Evolutionary conservation across 371 early-diverging fungal species (phyloP).

Genomic region (Parasitella parasitica): DNA sequence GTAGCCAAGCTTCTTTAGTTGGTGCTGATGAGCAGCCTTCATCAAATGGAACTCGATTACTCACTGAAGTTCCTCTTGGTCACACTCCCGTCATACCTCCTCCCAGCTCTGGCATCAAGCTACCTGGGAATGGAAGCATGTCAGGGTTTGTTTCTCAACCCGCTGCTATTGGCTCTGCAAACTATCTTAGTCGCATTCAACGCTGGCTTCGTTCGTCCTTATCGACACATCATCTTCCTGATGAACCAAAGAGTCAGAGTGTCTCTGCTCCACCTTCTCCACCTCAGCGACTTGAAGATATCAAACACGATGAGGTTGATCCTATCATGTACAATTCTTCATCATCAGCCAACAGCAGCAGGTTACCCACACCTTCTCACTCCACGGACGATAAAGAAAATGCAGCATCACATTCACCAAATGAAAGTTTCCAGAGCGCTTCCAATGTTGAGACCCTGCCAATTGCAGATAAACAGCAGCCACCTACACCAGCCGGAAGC

Average conservation of each 20-base stretch:
- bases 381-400: conserved; percentile 10
- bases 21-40: conserved; percentile 9
- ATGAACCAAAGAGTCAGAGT: neutral
- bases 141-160: conserved; percentile 33
- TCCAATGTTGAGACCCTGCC: neutral
- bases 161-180: conserved; percentile 33
- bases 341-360: neutral
- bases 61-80: conserved; percentile 22
- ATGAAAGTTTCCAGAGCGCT: conserved; percentile 1
- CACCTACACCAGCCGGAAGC: conserved; percentile 3
- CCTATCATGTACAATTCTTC: neutral
- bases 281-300: conserved; percentile 11
- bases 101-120: conserved; percentile 1
- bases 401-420: neutral
- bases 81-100: conserved; percentile 12
- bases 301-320: conserved; percentile 11
- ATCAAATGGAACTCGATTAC: conserved; percentile 5
- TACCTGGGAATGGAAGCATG: conserved; percentile 8
- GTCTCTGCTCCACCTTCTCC: conserved; percentile 15
- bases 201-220: conserved; percentile 48
- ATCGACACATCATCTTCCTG: conserved; percentile 36
- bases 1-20: conserved; percentile 40
- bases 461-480: neutral
- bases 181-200: conserved; percentile 41
- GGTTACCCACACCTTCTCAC: conserved; percentile 12